Conservation (phyloP, 768 basidiomycete genomes). For the Kwoniella europaea region DNA sequence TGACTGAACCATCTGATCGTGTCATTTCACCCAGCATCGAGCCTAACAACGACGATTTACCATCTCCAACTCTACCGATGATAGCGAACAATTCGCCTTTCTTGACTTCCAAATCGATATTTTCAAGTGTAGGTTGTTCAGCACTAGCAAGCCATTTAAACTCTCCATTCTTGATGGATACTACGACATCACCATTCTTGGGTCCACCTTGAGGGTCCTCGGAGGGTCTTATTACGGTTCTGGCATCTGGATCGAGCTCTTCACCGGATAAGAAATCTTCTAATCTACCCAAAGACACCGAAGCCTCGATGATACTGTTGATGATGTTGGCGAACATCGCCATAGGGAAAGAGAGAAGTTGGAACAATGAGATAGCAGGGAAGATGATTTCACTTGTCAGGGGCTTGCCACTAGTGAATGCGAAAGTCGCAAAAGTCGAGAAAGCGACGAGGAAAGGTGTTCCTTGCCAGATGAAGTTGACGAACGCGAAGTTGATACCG, state of each 20-base stretch:
- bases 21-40: constrained; percentile 89
- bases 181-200: constrained; percentile 63
- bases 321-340: constrained; percentile 58
- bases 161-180: constrained; percentile 75
- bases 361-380: constrained; percentile 78
- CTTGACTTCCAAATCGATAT: constrained; percentile 72
- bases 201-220: constrained; percentile 42
- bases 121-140: constrained; percentile 71
- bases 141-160: constrained; percentile 70
- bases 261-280: constrained; percentile 74
- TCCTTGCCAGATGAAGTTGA: constrained; percentile 58
- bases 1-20: constrained; percentile 73
- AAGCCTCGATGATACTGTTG: constrained; percentile 77
- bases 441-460: constrained; percentile 58
- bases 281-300: constrained; percentile 80
- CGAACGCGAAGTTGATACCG: constrained; percentile 69
- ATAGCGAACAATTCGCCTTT: constrained; percentile 86
- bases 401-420: constrained; percentile 61
- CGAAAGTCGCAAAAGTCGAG: constrained; percentile 59
- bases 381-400: constrained; percentile 91
- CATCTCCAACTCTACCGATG: constrained; percentile 86
- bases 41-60: constrained; percentile 66
- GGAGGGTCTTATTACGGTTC: constrained; percentile 62
- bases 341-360: constrained; percentile 54
- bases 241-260: constrained; percentile 79